Base-by-base conservation (phyloP, 345 rosid genomes). In the Balakata baccata region DNA sequence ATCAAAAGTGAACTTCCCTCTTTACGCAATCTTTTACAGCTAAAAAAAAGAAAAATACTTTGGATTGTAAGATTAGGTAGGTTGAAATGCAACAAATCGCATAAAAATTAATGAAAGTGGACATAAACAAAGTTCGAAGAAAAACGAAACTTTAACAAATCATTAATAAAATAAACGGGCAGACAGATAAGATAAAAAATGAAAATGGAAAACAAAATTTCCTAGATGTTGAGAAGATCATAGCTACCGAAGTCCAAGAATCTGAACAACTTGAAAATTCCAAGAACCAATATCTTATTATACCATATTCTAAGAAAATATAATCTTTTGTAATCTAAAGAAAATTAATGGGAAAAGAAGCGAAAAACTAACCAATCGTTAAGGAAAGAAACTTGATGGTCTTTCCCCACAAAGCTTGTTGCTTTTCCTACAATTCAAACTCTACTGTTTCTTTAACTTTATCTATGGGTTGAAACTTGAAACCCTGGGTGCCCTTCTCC, bases 1-100 rank as follows among this genome's bases (percentile, higher is more conserved):
- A 18, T 54, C 39, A 46, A 78, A 62, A 58, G 57, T 69, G 67
- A 73, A 70, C 22, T 29, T 34, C 6, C 66, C 73, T 47, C 49
- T 59, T 69, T 68, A 65, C 60, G 29, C 12, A 66, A 20, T 70
- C 20, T 61, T 61, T 64, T 41, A 50, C 43, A 60, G 46, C 66
- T 7, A 59, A 46, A 49, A 34, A 64, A 16, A 59, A 3, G 43
- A 34, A 64, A 16, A 59, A 16, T 1, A n/a, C 38, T 22, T 69
- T 52, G 20, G 77, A 68, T 74, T 75, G 74, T 45, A 52, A 74
- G 66, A 80, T 83, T 81, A 75, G 84, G 84, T 77, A 62, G 57
- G 74, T 69, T 74, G 73, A 74, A 71, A 67, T 60, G 25, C 75
- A 80, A 70, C 76, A 74, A 84, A 74, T 71, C 75, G 66, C 17